These are phyloP conservation scores for Dianthus caryophyllus DNA, from an alignment of 148 eudicot genomes.

Conservation along the genomic window DNA sequence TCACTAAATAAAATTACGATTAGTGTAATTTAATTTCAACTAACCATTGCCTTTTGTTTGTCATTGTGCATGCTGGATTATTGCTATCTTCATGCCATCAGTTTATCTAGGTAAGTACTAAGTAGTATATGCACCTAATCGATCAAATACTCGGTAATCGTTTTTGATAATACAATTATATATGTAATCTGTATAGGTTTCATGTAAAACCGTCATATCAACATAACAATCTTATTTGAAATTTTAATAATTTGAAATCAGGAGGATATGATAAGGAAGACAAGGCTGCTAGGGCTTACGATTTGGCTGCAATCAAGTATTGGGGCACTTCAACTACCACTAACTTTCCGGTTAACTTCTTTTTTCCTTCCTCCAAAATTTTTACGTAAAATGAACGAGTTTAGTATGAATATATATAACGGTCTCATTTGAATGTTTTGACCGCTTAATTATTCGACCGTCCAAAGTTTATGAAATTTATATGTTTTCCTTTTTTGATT, in stretches of 20 bases:
- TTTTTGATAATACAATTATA: too few species aligned
- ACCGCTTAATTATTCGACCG: too few species aligned
- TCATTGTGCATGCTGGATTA: conserved; percentile 16
- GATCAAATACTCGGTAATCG: not conserved
- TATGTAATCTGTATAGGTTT: too few species aligned
- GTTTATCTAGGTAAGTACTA: conserved; percentile 84
- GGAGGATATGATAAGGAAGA: conserved; percentile 99
- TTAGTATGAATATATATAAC: too few species aligned
- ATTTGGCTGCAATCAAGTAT: conserved; percentile 88
- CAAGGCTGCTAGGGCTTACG: conserved; percentile 97
- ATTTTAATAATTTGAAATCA: conserved; percentile 14
- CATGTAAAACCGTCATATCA: too few species aligned
- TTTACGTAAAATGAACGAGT: too few species aligned
- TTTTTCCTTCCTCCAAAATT: not conserved
- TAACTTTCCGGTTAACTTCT: conserved; percentile 66
- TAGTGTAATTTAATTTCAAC: conserved; percentile 2
- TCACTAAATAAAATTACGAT: too few species aligned
- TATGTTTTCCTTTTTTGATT: not conserved
- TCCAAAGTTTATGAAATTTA: not conserved
- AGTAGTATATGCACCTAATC: conserved; percentile 26
- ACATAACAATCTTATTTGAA: too few species aligned
- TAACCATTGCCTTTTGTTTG: conserved; percentile 13
- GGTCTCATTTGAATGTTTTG: too few species aligned
- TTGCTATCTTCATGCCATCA: conserved; percentile 21
- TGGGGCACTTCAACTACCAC: conserved; percentile 99